These are phyloP conservation scores for Cryptosporidium canis DNA, from an alignment of 169 alveolate species.

Conservation along the genomic window DNA sequence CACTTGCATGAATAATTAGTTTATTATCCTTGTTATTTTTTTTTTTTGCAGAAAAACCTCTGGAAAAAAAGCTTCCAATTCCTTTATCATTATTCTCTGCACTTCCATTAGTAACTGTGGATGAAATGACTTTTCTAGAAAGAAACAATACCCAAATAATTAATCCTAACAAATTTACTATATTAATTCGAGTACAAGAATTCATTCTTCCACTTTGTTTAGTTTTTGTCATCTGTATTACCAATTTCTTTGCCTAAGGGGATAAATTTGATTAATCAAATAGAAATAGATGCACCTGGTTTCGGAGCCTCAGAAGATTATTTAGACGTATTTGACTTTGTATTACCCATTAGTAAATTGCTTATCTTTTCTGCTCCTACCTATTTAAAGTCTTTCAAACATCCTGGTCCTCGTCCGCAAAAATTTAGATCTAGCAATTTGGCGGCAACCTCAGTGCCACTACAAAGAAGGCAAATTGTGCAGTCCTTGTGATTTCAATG, in stretches of 20 bases:
- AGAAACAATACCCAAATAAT: no score
- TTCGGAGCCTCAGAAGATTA: not conserved
- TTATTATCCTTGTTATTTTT: no score
- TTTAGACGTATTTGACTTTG: not conserved
- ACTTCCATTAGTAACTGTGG: no score
- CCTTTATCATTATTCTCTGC: no score
- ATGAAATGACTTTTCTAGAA: no score
- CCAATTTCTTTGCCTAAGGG: not conserved
- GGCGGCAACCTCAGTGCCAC: slow-evolving; percentile 12
- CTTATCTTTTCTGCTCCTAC: not conserved
- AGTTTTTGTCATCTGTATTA: not conserved
- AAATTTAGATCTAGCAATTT: not conserved
- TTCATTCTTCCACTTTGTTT: not conserved
- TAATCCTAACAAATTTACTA: no score
- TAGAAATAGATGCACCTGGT: not conserved
- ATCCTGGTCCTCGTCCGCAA: not conserved
- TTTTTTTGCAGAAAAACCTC: no score
- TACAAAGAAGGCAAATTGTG: not conserved
- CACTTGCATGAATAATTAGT: no score
- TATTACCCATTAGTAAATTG: not conserved
- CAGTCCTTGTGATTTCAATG: not conserved
- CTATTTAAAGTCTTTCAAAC: not conserved
- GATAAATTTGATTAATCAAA: not conserved
- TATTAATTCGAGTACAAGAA: no score
- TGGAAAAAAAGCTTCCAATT: no score